Percentiles rank a stretch among this genome's conserved stretches.
Evolutionary conservation across 805 yeast genomes (phyloP).

Genomic region (Tetrapisispora fleetii): DNA sequence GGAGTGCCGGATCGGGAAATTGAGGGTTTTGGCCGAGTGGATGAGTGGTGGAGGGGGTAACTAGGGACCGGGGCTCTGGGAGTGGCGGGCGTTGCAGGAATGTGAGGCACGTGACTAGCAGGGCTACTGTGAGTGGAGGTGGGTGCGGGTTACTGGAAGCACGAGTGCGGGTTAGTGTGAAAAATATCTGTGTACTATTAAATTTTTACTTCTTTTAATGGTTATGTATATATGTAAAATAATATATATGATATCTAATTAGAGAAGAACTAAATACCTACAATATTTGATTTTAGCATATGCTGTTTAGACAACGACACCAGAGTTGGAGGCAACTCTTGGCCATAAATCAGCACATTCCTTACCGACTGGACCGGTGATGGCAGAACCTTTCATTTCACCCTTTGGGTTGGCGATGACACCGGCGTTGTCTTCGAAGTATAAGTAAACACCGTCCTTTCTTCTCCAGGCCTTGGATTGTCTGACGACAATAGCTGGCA

Average conservation of each 20-base stretch:
- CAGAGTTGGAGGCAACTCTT: slow-evolving; percentile 99
- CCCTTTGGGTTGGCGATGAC: slow-evolving; percentile 99
- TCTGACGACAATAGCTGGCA: slow-evolving; percentile 99
- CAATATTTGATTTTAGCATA: slow-evolving; percentile 2
- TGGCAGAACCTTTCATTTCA: slow-evolving; percentile 99
- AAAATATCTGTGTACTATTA: background rate
- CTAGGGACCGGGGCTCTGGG: too few species aligned
- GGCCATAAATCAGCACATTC: slow-evolving; percentile 99
- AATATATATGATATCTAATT: slow-evolving; percentile 1
- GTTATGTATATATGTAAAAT: slow-evolving; percentile 3
- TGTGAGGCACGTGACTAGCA: too few species aligned
- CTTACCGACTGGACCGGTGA: slow-evolving; percentile 99
- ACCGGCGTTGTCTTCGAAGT: slow-evolving; percentile 99
- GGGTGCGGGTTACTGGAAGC: too few species aligned
- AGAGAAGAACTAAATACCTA: background rate
- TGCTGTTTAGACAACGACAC: slow-evolving; percentile 88
- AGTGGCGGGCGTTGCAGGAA: too few species aligned
- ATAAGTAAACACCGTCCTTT: slow-evolving; percentile 98
- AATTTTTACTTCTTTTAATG: slow-evolving; percentile 3
- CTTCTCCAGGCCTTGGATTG: slow-evolving; percentile 99
- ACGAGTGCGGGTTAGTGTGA: too few species aligned
- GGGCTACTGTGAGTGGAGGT: too few species aligned
- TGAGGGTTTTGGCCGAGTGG: too few species aligned
- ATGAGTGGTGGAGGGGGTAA: too few species aligned
- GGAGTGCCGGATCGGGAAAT: too few species aligned